These are phyloP conservation scores for Podaxis carcinomalis DNA, from an alignment of 768 basidiomycete species.

Conservation along the genomic window DNA sequence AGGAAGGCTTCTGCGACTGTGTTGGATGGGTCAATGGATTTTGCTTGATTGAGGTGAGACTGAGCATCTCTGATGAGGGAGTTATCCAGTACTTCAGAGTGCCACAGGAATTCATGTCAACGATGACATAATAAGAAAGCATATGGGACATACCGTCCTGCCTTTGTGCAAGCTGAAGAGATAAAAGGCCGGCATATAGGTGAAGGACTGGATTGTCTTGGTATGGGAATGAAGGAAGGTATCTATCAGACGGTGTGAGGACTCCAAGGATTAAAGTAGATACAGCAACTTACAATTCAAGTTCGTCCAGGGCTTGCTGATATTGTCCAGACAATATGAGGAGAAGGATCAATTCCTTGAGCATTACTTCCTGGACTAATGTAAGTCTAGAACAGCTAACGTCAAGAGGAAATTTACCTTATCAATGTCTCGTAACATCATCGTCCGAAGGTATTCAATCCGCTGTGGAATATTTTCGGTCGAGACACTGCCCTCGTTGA, in stretches of 20 bases:
- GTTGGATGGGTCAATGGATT: conserved; percentile 54
- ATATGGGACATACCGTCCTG: conserved; percentile 12
- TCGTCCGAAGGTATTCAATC: conserved; percentile 60
- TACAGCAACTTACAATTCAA: conserved; percentile 63
- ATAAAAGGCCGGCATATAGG: conserved; percentile 76
- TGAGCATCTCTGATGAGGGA: conserved; percentile 49
- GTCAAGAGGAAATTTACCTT: conserved; percentile 42
- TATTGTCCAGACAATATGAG: conserved; percentile 56
- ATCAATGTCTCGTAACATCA: conserved; percentile 68
- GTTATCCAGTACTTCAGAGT: conserved; percentile 22
- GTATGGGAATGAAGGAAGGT: conserved; percentile 84
- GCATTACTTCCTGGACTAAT: conserved; percentile 43
- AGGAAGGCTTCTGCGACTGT: conserved; percentile 49
- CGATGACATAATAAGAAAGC: not conserved
- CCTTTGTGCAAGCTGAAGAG: conserved; percentile 56
- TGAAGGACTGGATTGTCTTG: conserved; percentile 78
- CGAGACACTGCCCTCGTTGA: conserved; percentile 30
- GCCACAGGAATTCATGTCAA: conserved; percentile 1
- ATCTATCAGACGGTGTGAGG: conserved; percentile 40
- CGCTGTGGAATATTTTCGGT: conserved; percentile 22
- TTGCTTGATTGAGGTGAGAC: conserved; percentile 62
- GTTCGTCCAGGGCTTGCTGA: conserved; percentile 74
- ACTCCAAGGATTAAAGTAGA: not conserved
- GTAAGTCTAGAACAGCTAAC: not conserved
- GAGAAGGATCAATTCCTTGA: conserved; percentile 71